phyloP scores from a whole-genome alignment of 1,284 basidiomycete species.

The Bjerkandera adusta region DNA sequence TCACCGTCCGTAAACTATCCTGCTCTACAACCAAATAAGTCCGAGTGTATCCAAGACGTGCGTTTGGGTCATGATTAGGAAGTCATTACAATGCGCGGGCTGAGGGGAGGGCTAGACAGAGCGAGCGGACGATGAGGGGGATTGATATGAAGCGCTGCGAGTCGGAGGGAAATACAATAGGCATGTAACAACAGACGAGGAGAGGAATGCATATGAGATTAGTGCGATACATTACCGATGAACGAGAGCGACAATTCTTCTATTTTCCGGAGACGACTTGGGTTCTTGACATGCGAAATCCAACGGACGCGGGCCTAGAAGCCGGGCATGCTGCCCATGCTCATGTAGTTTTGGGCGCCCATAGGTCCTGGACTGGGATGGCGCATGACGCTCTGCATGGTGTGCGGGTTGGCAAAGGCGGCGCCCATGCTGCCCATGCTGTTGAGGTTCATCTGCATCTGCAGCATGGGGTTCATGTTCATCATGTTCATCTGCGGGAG shows the following conservation, averaged over 20 bases:
- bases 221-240: slow-evolving; percentile 12
- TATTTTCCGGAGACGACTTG: no score
- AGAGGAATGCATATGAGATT: slow-evolving; percentile 6
- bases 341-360: slow-evolving; percentile 54
- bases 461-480: slow-evolving; percentile 57
- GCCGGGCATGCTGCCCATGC: slow-evolving; percentile 42
- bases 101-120: no score
- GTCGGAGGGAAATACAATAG: slow-evolving; percentile 11
- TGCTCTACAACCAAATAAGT: no score
- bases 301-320: slow-evolving; percentile 20
- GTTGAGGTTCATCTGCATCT: slow-evolving; percentile 59
- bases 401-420: slow-evolving; percentile 58
- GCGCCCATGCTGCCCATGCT: slow-evolving; percentile 40
- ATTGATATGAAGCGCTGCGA: slow-evolving; percentile 12
- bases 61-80: slow-evolving; percentile 10
- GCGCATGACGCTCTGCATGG: slow-evolving; percentile 82
- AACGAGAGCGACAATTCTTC: no score
- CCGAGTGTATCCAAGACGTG: no score
- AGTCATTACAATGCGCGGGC: slow-evolving; percentile 1
- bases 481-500: slow-evolving; percentile 60
- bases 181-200: slow-evolving; percentile 1
- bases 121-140: not conserved
- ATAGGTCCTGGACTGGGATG: slow-evolving; percentile 67
- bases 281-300: not conserved
- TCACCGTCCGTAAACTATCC: slow-evolving; percentile 44